These are phyloP conservation scores for Skeletonema potamos DNA, from an alignment of 108 stramenopile genomes.

Conservation along the genomic window DNA sequence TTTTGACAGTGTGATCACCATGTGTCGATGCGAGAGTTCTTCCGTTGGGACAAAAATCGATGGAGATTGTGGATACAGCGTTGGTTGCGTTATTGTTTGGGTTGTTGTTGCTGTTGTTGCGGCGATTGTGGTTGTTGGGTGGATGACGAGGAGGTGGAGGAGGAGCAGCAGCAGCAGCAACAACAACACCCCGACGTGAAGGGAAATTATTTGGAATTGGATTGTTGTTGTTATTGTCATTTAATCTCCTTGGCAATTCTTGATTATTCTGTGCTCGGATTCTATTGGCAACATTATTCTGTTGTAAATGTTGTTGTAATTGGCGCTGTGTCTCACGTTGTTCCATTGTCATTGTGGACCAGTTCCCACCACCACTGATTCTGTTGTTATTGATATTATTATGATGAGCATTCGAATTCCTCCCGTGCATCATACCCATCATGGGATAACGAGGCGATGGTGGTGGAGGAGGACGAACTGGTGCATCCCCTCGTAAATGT, in stretches of 20 bases:
- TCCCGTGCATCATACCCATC: neutral
- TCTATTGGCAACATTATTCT: slow-evolving; percentile 1
- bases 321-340: slow-evolving; percentile 37
- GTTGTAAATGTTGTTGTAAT: slow-evolving; percentile 31
- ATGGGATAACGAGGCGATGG: neutral
- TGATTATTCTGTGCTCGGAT: neutral
- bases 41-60: slow-evolving; percentile 75
- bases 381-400: slow-evolving; percentile 21
- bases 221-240: neutral
- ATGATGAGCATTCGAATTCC: too few species aligned
- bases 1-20: slow-evolving; percentile 99
- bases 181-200: neutral
- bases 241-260: neutral
- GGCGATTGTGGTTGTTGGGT: slow-evolving; percentile 1
- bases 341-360: slow-evolving; percentile 4
- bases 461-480: neutral
- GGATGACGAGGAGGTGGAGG: slow-evolving; percentile 8
- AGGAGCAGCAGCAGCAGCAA: too few species aligned
- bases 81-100: neutral
- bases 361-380: neutral
- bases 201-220: neutral
- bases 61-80: slow-evolving; percentile 48
- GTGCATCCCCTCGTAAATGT: slow-evolving; percentile 51
- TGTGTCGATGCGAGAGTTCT: slow-evolving; percentile 95
- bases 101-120: neutral